These are phyloP conservation scores for Vanrija sp. DNA, from an alignment of 1,284 basidiomycete genomes.

Conservation along the genomic window DNA sequence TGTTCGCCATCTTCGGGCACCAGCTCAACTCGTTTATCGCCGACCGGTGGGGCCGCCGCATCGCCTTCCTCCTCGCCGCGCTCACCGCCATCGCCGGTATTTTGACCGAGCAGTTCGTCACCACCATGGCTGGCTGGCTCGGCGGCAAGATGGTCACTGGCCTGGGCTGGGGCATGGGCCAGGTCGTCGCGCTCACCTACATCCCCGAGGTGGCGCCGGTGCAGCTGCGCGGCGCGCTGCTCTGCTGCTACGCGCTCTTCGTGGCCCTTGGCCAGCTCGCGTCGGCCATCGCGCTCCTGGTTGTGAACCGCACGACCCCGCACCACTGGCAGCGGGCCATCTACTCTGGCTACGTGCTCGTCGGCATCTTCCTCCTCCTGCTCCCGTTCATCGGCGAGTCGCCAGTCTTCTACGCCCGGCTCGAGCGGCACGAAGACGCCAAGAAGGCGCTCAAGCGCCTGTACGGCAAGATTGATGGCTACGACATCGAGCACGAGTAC, in stretches of 20 bases:
- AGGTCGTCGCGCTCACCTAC: background rate
- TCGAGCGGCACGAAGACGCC: constrained; percentile 10
- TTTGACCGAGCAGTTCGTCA: background rate
- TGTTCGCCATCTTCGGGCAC: background rate
- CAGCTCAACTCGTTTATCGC: background rate
- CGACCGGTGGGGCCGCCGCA: background rate
- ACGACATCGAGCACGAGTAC: constrained; percentile 17
- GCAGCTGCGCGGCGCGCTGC: constrained; percentile 3
- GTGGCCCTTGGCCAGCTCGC: constrained; percentile 2
- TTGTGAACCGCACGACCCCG: constrained; percentile 3
- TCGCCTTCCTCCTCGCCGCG: background rate
- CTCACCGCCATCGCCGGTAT: background rate
- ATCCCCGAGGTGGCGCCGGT: constrained; percentile 5
- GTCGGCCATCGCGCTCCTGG: constrained; percentile 3
- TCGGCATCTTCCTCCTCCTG: constrained; percentile 9
- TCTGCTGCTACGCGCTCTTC: constrained; percentile 1
- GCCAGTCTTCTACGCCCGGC: background rate
- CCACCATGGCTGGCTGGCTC: constrained; percentile 1
- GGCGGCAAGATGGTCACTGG: constrained; percentile 29
- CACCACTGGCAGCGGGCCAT: constrained; percentile 5
- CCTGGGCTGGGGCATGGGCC: constrained; percentile 10
- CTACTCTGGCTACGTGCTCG: constrained; percentile 10
- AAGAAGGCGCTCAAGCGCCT: constrained; percentile 10
- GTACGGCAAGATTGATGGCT: constrained; percentile 15
- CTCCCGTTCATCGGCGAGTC: constrained; percentile 3